phyloP scores from a whole-genome alignment of 257 asterid species.

The Coffea canephora region DNA sequence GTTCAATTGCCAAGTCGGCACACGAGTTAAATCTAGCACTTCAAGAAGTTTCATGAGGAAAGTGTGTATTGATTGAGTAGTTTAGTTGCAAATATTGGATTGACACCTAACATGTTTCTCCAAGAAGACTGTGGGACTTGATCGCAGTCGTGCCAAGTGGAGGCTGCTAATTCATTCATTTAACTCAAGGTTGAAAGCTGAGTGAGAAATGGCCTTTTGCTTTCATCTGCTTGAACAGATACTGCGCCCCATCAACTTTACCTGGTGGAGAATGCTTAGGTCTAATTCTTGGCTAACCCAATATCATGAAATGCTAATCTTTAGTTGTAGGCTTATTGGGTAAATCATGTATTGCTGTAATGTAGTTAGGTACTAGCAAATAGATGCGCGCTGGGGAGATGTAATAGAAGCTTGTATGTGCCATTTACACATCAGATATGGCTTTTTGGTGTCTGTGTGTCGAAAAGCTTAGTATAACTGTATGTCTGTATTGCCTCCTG shows the following conservation, averaged over 20 bases:
- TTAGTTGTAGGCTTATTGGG: constrained; percentile 13
- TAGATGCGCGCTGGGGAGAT: background rate
- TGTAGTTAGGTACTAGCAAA: constrained; percentile 7
- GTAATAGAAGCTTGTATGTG: constrained; percentile 3
- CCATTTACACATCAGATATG: background rate
- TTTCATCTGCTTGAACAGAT: background rate
- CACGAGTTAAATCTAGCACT: constrained; percentile 82
- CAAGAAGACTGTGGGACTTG: background rate
- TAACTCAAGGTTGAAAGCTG: background rate
- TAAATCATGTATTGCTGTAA: constrained; percentile 3
- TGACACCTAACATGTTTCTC: constrained; percentile 9
- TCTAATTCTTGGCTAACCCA: too few relatives aligned
- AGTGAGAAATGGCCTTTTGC: background rate
- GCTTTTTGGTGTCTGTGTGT: background rate
- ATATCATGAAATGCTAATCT: background rate
- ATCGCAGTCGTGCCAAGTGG: constrained; percentile 16
- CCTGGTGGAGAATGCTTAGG: constrained; percentile 7
- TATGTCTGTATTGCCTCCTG: background rate
- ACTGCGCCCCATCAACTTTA: background rate
- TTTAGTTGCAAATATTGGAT: constrained; percentile 14
- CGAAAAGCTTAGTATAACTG: background rate
- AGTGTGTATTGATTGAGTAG: constrained; percentile 14
- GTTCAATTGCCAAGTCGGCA: constrained; percentile 83
- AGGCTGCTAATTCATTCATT: constrained; percentile 21
- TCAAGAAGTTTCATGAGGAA: constrained; percentile 68